Percentiles rank a stretch among this genome's conserved stretches.
Evolutionary conservation across 176 grass and related monocot genomes (phyloP).

Genomic region (Panicum miliaceum): DNA sequence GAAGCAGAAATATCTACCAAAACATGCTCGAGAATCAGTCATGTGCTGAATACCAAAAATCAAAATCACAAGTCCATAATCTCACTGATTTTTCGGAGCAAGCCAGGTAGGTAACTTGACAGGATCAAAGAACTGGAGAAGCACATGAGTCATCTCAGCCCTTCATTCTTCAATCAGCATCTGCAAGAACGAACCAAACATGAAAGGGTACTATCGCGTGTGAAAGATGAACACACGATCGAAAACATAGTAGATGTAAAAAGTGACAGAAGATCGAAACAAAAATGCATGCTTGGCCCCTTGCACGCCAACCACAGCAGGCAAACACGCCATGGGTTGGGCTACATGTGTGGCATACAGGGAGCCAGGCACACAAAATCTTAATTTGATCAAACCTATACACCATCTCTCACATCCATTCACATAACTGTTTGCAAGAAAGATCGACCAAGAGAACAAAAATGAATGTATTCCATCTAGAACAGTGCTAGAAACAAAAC

Average conservation of each 20-base stretch:
- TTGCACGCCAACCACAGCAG: constrained; percentile 96
- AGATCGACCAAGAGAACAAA: constrained; percentile 1
- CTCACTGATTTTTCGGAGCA: neutral
- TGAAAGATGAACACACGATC: neutral
- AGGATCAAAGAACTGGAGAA: neutral
- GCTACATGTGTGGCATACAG: constrained; percentile 99
- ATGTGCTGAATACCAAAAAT: neutral
- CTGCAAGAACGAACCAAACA: constrained; percentile 15
- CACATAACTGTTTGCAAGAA: constrained; percentile 5
- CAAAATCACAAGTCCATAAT: neutral
- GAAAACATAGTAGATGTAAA: neutral
- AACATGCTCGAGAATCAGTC: neutral
- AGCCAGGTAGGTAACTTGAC: neutral
- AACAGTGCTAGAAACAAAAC: constrained; percentile 7
- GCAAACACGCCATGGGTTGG: constrained; percentile 69
- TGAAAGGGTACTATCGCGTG: neutral
- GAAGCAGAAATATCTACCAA: neutral
- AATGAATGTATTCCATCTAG: neutral
- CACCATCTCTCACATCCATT: neutral
- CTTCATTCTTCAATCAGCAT: neutral
- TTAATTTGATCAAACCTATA: constrained; percentile 33
- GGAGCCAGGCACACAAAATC: constrained; percentile 92
- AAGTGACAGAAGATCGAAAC: constrained; percentile 26
- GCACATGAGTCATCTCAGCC: neutral
- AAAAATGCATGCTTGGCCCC: constrained; percentile 93